These are phyloP conservation scores for Xylaria digitata DNA, from an alignment of 2,329 filamentous ascomycete genomes.

Conservation along the genomic window DNA sequence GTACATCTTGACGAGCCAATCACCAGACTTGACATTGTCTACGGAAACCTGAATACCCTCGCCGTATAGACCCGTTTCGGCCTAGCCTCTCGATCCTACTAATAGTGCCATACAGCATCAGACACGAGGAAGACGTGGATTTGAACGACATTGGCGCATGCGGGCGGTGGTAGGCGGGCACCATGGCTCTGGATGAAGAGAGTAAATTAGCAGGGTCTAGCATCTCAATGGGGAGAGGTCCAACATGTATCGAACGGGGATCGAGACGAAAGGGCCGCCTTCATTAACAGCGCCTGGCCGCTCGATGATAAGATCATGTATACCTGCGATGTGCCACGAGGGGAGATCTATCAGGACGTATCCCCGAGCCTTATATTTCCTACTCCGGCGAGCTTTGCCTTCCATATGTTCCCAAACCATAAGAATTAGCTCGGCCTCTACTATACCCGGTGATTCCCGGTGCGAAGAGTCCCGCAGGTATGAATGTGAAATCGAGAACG, in stretches of 20 bases:
- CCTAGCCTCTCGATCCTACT: too few species aligned
- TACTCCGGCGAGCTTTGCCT: not conserved
- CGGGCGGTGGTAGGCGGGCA: slow-evolving; percentile 44
- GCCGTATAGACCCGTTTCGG: slow-evolving; percentile 41
- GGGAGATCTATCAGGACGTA: slow-evolving; percentile 31
- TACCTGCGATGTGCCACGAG: slow-evolving; percentile 25
- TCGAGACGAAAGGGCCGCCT: slow-evolving; percentile 34
- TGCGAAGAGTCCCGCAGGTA: not conserved
- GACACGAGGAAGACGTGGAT: slow-evolving; percentile 19
- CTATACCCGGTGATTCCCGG: not conserved
- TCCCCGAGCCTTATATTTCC: too few species aligned
- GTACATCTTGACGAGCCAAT: slow-evolving; percentile 36
- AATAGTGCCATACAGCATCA: too few species aligned
- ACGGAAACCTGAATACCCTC: slow-evolving; percentile 37
- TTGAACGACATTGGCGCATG: slow-evolving; percentile 41
- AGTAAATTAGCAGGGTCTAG: too few species aligned
- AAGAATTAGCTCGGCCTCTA: not conserved
- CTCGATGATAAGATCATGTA: slow-evolving; percentile 40
- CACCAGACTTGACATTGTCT: slow-evolving; percentile 40
- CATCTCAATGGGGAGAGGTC: slow-evolving; percentile 1
- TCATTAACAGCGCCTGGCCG: slow-evolving; percentile 45
- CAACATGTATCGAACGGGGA: slow-evolving; percentile 26
- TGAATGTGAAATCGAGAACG: slow-evolving; percentile 36
- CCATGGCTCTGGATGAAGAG: slow-evolving; percentile 43
- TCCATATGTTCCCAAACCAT: too few species aligned